These are phyloP conservation scores for Acorus calamus DNA, from an alignment of 106 monocot species.

Conservation along the genomic window DNA sequence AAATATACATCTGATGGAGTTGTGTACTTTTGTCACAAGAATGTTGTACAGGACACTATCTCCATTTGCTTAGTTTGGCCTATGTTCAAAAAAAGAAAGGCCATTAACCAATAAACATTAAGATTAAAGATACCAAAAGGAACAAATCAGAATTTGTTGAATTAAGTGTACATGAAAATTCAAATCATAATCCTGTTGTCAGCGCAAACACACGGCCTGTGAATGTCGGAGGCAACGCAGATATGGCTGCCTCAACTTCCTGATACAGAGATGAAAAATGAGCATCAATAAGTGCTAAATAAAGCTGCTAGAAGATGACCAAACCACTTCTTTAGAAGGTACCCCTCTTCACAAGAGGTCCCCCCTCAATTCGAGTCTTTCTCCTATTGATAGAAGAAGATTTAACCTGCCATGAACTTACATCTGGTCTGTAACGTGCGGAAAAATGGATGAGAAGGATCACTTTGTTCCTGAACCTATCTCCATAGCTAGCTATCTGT, in stretches of 20 bases:
- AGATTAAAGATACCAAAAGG: too few relatives aligned
- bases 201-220: constrained; percentile 52
- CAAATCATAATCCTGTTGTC: constrained; percentile 52
- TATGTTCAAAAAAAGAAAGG: too few relatives aligned
- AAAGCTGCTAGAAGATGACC: not conserved
- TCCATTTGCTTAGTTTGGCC: too few relatives aligned
- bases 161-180: too few relatives aligned
- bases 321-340: not conserved
- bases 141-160: too few relatives aligned
- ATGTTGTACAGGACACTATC: too few relatives aligned
- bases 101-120: too few relatives aligned
- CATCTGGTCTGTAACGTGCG: constrained; percentile 62
- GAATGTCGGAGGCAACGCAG: constrained; percentile 47
- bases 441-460: constrained; percentile 91
- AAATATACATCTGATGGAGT: too few relatives aligned
- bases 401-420: constrained; percentile 4
- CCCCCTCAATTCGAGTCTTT: not conserved
- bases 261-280: constrained; percentile 13
- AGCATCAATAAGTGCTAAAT: too few relatives aligned
- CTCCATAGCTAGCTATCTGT: constrained; percentile 51
- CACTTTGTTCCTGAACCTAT: constrained; percentile 72
- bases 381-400: not conserved
- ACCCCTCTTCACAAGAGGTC: too few relatives aligned
- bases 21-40: too few relatives aligned
- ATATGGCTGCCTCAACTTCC: constrained; percentile 61